phyloP scores from a whole-genome alignment of 1,284 basidiomycete genomes.

The Rhodotorula glutinis region DNA sequence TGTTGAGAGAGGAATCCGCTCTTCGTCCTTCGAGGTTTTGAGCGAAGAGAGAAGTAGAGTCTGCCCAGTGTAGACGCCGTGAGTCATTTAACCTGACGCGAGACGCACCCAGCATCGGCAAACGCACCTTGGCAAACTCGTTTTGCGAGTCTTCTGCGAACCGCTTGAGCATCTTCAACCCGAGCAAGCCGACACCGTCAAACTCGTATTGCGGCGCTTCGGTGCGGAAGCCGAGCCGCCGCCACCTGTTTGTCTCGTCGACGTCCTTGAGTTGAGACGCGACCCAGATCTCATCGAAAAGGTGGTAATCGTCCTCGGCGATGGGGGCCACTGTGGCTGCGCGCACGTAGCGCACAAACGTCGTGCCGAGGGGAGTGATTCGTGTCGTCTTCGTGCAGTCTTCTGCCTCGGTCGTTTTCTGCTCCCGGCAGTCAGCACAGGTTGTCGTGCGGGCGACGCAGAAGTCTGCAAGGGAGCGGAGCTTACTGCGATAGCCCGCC shows the following conservation, averaged over 20 bases:
- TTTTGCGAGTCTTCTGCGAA: constrained; percentile 70
- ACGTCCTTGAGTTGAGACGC: constrained; percentile 58
- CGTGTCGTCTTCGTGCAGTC: constrained; percentile 75
- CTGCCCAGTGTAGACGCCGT: neutral
- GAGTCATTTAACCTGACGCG: too few relatives aligned
- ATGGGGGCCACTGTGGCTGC: constrained; percentile 74
- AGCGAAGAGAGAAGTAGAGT: constrained; percentile 47
- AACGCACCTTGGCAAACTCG: constrained; percentile 71
- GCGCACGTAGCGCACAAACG: constrained; percentile 75
- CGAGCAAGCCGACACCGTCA: constrained; percentile 74
- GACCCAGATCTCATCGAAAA: constrained; percentile 70
- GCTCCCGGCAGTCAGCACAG: neutral
- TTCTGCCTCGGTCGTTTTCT: constrained; percentile 83
- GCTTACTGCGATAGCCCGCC: constrained; percentile 77
- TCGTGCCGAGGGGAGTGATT: constrained; percentile 87
- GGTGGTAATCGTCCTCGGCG: constrained; percentile 57
- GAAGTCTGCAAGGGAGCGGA: constrained; percentile 4
- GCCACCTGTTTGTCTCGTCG: constrained; percentile 62
- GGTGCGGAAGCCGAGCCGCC: constrained; percentile 70
- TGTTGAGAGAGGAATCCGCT: constrained; percentile 63
- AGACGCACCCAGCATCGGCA: too few relatives aligned
- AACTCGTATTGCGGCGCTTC: constrained; percentile 82
- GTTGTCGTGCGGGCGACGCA: neutral
- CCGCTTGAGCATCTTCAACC: constrained; percentile 66
- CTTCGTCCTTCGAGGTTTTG: constrained; percentile 48